Evolutionary conservation across 495 filamentous ascomycete species (phyloP), one percentile per base, ranked within the genome.

Genomic region (Hypoxylon intermedium): DNA sequence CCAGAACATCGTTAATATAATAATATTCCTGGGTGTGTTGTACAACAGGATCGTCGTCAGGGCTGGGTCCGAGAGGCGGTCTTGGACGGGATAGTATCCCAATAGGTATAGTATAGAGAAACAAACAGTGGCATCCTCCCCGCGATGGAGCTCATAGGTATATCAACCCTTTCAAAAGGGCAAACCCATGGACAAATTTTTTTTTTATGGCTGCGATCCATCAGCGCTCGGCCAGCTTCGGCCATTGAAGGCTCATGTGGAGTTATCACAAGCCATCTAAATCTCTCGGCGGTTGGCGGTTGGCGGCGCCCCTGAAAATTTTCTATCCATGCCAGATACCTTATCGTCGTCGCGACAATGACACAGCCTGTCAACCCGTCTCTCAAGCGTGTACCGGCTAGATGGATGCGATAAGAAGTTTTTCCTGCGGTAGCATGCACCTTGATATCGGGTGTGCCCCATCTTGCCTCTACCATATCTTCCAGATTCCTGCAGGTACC

Each of bases 401-500:
- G 44, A 24, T 52, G 33, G 4, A 49, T 50, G 33, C 40, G 57
- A 65, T 56, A 57, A 65, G 50, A 54, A 47, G 30, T 30, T 52
- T 56, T 48, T 60, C 21, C 41, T 65, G 57, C 62, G 61, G 53
- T 61, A 65, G 21, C 28, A 65, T 65, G 62, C 62, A 65, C 11
- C 34, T 48, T 26, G 12, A 57, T 65, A 60, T 60, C 50, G 40
- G 12, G 15, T 40, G 6, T 41, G 41, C 46, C 56, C 56, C 62
- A 65, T 60, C 40, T 48, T 26, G 46, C 34, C 33, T 48, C 46
- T 52, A 15, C 38, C 34, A 48, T 41, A 48, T 59, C 62, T 61
- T 61, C 57, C 57, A 61, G 62, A 60, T 65, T 65, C 58, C 62
- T 65, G 62, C 62, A 65, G 62, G 62, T 65, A 65, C 62, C 62